Evolutionary conservation across 495 filamentous ascomycete genomes (phyloP).

Genomic region (Neurospora sp.): DNA sequence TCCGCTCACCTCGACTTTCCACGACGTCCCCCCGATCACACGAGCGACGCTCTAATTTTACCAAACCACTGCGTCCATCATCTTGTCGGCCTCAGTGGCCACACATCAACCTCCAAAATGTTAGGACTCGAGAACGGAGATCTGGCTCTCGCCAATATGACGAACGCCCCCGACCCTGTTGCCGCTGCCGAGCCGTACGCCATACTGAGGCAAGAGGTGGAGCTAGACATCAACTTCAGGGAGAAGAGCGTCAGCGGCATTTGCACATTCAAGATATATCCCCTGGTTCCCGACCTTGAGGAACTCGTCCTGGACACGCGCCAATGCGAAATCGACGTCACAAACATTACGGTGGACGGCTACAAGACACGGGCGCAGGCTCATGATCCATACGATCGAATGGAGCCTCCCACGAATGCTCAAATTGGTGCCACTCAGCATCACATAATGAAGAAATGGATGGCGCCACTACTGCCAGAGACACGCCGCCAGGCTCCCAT

Average conservation of each 20-base stretch:
- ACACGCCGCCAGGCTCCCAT: conserved; percentile 32
- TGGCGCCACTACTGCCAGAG: conserved; percentile 52
- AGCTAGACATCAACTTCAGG: conserved; percentile 78
- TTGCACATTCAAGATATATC: conserved; percentile 69
- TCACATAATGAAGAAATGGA: conserved; percentile 55
- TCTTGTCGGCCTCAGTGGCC: not conserved
- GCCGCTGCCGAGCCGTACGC: conserved; percentile 24
- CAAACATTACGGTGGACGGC: conserved; percentile 59
- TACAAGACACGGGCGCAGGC: conserved; percentile 53
- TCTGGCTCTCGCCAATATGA: not conserved
- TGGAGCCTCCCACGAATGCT: conserved; percentile 49
- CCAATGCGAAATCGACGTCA: conserved; percentile 62
- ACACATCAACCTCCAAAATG: not conserved
- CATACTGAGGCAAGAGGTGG: conserved; percentile 72
- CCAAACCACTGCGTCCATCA: not conserved
- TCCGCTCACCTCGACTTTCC: not conserved
- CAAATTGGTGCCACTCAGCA: conserved; percentile 62
- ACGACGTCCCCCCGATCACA: not conserved
- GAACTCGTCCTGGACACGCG: conserved; percentile 74
- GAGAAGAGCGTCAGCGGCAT: conserved; percentile 65
- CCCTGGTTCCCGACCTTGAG: conserved; percentile 52
- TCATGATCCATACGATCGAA: conserved; percentile 58
- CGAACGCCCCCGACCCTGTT: conserved; percentile 1
- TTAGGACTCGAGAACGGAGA: not conserved
- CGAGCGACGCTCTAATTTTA: not conserved